phyloP scores from a whole-genome alignment of 2,329 filamentous ascomycete genomes.

The Claviceps monticola region DNA sequence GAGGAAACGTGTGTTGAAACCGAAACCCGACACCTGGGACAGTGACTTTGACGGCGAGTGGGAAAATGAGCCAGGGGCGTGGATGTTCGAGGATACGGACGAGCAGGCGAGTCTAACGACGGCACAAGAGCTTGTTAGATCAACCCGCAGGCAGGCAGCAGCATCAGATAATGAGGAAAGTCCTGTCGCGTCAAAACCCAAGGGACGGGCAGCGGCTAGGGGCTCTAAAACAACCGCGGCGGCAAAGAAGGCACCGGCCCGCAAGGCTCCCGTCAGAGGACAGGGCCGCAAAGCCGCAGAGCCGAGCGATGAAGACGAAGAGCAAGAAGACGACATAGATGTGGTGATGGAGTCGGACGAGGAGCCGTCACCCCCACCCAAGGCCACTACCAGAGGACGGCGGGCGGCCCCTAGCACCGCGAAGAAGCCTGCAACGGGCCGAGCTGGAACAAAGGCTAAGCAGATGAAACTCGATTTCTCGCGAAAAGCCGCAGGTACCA shows the following conservation, averaged over 20 bases:
- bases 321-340: slow-evolving; percentile 31
- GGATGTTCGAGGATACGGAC: slow-evolving; percentile 19
- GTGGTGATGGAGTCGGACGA: slow-evolving; percentile 41
- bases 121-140: slow-evolving; percentile 5
- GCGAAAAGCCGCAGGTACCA: slow-evolving; percentile 24
- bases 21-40: slow-evolving; percentile 72
- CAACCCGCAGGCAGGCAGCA: slow-evolving; percentile 12
- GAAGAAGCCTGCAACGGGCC: slow-evolving; percentile 13
- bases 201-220: slow-evolving; percentile 14
- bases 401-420: slow-evolving; percentile 11
- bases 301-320: slow-evolving; percentile 29
- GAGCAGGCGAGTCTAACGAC: slow-evolving; percentile 8
- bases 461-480: slow-evolving; percentile 24
- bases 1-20: slow-evolving; percentile 41
- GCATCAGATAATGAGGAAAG: slow-evolving; percentile 10
- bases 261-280: slow-evolving; percentile 27
- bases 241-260: slow-evolving; percentile 28
- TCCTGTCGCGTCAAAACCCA: slow-evolving; percentile 20
- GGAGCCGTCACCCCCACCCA: slow-evolving; percentile 24
- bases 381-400: slow-evolving; percentile 16
- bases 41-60: slow-evolving; percentile 79
- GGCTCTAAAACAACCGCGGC: slow-evolving; percentile 21
- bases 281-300: slow-evolving; percentile 24
- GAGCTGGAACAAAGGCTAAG: slow-evolving; percentile 11
- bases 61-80: slow-evolving; percentile 61